Percentiles rank a stretch among this genome's conserved stretches.
Evolutionary conservation across 2,329 filamentous ascomycete genomes (phyloP).

Genomic region (Neopestalotiopsis rosae): DNA sequence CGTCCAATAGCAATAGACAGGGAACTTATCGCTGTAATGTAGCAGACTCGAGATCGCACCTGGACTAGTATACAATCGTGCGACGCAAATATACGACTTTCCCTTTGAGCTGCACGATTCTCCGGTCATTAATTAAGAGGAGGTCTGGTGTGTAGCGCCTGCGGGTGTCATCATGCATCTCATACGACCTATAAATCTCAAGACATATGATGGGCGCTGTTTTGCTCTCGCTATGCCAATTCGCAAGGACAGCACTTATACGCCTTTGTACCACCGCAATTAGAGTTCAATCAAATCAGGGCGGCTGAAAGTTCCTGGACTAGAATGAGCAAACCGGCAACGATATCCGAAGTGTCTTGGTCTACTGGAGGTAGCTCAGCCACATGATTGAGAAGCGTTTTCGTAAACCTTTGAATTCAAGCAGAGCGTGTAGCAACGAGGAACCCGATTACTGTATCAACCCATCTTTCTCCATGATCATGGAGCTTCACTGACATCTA

Average conservation of each 20-base stretch:
- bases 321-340: neutral
- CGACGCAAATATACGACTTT: too few species aligned
- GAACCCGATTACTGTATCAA: too few species aligned
- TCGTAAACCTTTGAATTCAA: neutral
- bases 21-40: neutral
- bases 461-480: too few species aligned
- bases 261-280: neutral
- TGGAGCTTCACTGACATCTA: too few species aligned
- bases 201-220: slow-evolving; percentile 1
- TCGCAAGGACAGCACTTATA: neutral
- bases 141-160: too few species aligned
- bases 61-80: too few species aligned
- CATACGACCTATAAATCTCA: neutral
- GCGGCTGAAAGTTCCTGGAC: neutral
- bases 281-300: neutral
- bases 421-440: too few species aligned
- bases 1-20: neutral
- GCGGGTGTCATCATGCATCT: neutral
- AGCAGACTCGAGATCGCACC: neutral
- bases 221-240: neutral
- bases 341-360: neutral
- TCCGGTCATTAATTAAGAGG: too few species aligned
- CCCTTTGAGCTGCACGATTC: too few species aligned
- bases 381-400: neutral
- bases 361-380: neutral